Evolutionary conservation across 139 green algal genomes (phyloP).

Genomic region (Nannochloris sp.): DNA sequence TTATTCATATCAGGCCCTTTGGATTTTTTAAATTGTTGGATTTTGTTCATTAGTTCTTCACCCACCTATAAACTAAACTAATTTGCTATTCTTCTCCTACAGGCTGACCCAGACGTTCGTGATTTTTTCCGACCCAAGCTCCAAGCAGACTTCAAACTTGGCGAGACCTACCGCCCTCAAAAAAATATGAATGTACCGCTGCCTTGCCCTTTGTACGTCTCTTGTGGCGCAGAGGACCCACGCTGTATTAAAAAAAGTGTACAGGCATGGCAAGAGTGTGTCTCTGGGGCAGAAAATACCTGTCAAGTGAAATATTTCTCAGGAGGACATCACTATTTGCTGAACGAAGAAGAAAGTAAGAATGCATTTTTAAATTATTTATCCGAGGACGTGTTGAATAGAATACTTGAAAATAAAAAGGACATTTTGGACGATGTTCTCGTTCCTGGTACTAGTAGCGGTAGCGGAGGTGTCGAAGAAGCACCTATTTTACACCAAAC

Average conservation of each 20-base stretch:
- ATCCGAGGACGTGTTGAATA: no score
- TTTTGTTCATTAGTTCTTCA: not conserved
- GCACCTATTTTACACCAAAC: no score
- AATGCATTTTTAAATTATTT: no score
- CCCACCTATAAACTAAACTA: not conserved
- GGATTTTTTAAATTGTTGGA: not conserved
- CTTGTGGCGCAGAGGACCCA: not conserved
- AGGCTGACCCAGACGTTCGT: not conserved
- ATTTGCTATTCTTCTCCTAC: not conserved
- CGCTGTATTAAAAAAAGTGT: not conserved
- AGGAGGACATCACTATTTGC: constrained; percentile 3
- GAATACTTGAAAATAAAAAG: no score
- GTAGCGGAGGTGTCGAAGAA: no score
- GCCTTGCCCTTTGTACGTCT: constrained; percentile 7
- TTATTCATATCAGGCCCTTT: no score
- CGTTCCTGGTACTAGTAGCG: no score
- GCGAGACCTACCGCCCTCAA: not conserved
- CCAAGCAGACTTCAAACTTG: constrained; percentile 4
- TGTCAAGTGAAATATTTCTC: not conserved
- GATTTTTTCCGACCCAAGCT: not conserved
- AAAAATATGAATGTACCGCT: not conserved
- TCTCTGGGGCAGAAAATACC: not conserved
- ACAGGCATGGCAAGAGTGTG: not conserved
- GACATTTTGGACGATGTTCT: no score
- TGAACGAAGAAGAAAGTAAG: no score